phyloP scores from a whole-genome alignment of 768 basidiomycete genomes.

The Tulasnella sp. region DNA sequence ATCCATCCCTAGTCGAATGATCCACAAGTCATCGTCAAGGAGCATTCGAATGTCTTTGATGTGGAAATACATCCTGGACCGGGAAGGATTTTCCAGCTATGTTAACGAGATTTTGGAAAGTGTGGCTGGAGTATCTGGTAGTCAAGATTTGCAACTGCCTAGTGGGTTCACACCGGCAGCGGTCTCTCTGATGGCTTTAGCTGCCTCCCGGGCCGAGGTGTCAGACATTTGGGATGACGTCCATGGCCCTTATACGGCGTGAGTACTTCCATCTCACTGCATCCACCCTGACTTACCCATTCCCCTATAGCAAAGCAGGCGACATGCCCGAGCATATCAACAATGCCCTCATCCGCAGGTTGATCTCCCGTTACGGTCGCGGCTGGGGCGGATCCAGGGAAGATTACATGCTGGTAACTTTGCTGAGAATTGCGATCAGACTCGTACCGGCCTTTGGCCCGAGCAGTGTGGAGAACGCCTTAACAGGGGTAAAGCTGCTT shows the following conservation, averaged over 20 bases:
- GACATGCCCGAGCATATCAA: background rate
- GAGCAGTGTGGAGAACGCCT: background rate
- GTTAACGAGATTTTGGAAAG: background rate
- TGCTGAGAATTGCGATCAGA: background rate
- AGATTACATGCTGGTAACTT: background rate
- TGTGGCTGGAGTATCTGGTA: background rate
- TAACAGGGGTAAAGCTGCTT: background rate
- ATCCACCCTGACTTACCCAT: background rate
- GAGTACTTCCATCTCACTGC: background rate
- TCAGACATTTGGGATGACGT: background rate
- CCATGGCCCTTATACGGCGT: background rate
- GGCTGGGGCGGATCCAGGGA: background rate
- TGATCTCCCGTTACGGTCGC: background rate
- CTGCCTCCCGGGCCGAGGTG: background rate
- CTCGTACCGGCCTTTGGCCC: background rate
- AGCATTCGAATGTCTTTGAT: background rate
- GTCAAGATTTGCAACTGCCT: background rate
- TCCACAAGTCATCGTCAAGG: background rate
- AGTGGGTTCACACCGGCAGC: background rate
- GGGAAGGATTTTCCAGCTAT: background rate
- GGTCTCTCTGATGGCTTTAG: background rate
- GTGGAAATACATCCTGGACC: background rate
- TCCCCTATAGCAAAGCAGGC: background rate
- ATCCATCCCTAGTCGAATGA: background rate
- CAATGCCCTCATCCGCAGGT: background rate